Evolutionary conservation across 2,329 filamentous ascomycete genomes (phyloP).

Genomic region (Aspergillus sp.): DNA sequence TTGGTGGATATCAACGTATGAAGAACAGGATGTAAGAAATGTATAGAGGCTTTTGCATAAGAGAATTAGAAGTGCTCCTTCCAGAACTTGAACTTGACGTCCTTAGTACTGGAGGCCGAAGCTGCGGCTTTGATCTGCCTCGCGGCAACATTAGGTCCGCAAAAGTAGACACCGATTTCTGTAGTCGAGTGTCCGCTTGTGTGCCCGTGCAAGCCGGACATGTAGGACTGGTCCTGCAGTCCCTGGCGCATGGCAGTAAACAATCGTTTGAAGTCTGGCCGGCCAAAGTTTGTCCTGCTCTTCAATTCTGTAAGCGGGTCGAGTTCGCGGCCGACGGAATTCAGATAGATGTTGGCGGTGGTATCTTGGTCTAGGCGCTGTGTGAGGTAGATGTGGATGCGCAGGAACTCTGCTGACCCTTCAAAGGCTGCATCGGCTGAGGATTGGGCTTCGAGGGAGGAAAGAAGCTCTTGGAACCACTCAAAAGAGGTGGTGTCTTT

Average conservation of each 20-base stretch:
- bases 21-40: background rate
- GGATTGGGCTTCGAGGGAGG: conserved; percentile 86
- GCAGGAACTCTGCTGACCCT: conserved; percentile 74
- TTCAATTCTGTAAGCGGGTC: conserved; percentile 93
- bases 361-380: conserved; percentile 91
- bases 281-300: conserved; percentile 89
- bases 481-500: conserved; percentile 95
- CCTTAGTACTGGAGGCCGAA: conserved; percentile 70
- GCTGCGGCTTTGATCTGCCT: conserved; percentile 84
- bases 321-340: conserved; percentile 83
- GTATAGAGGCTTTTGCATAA: background rate
- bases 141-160: conserved; percentile 80
- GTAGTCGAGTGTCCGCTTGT: conserved; percentile 74
- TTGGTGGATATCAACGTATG: background rate
- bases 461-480: conserved; percentile 96
- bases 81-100: conserved; percentile 97
- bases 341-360: conserved; percentile 94
- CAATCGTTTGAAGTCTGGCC: conserved; percentile 83
- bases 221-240: conserved; percentile 81
- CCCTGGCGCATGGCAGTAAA: conserved; percentile 86
- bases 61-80: conserved; percentile 76
- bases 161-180: conserved; percentile 97
- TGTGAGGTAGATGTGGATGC: conserved; percentile 97
- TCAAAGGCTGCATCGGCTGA: conserved; percentile 66
- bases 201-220: conserved; percentile 77